Base-by-base conservation (phyloP, 2,329 filamentous ascomycete genomes). In the Didymella segeticola region DNA sequence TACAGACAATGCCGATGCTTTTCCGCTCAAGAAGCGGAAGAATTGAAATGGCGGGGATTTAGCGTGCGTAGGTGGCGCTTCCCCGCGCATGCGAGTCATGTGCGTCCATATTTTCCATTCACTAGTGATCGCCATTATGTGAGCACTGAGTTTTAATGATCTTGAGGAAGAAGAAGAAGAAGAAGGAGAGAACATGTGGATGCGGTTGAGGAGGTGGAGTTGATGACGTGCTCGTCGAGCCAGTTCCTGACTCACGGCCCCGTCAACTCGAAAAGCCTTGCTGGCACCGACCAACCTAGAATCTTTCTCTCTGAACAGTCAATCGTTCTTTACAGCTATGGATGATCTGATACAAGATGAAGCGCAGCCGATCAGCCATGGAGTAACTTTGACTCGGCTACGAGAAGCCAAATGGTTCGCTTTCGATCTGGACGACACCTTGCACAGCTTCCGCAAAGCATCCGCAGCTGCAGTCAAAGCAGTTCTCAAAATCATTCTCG, bases 381-480 rank as follows among this genome's bases (percentile, higher is more conserved):
- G n/a, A n/a, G n/a, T n/a, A n/a, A n/a, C n/a, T n/a, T 31, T 26
- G 9, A 20, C 2, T 12, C 36, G 11, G 3, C 12, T 51, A 27
- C 48, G 20, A 23, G 9, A n/a, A 12, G 41, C 53, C 12, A 53
- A 27, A 22, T 81, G 78, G 77, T 72, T 79, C 30, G 77, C 75
- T 1, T 81, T 82, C 46, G 79, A 81, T 33, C 73, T 82, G 5
- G 79, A 82, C 49, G 79, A 81, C 57, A 80, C 79, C 0, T 65
- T 82, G 1, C 80, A 82, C 52, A 72, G 78, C 38, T 82, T 80
- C 42, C 77, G 77, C 42, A 68, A 60, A 15, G 76, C 76, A 10
- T 80, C 78, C 1, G 52, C 58, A 1, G 47, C 58, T 4, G 79
- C 79, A 2, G 74, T 72, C 1, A 48, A 56, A 0, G 31, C 57